These are phyloP conservation scores for Rhizopus arrhizus DNA, from an alignment of 371 early-diverging fungal species.

Conservation along the genomic window DNA sequence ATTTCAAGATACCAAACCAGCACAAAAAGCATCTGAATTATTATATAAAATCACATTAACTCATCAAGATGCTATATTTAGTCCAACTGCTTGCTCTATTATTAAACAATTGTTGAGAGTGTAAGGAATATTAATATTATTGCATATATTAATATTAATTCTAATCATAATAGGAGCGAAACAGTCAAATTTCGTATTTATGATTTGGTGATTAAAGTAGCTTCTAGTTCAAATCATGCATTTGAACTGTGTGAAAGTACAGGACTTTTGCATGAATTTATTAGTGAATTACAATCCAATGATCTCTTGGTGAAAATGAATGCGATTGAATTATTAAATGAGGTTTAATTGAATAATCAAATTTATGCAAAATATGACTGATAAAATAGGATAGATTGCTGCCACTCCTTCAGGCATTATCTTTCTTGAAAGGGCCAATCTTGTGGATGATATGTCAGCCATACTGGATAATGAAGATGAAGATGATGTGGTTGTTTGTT, in stretches of 20 bases:
- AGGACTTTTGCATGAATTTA: conserved; percentile 35
- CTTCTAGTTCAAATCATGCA: conserved; percentile 42
- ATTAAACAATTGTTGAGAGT: conserved; percentile 28
- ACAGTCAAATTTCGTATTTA: conserved; percentile 54
- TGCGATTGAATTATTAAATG: conserved; percentile 51
- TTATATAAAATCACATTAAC: conserved; percentile 30
- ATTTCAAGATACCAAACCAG: conserved; percentile 47
- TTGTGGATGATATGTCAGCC: conserved; percentile 33
- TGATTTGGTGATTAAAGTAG: conserved; percentile 47
- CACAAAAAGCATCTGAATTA: conserved; percentile 44
- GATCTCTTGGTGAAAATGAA: conserved; percentile 53
- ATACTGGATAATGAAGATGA: conserved; percentile 33
- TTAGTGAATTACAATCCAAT: conserved; percentile 38
- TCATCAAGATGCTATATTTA: conserved; percentile 22
- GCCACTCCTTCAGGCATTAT: conserved; percentile 29
- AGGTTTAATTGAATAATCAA: conserved; percentile 30
- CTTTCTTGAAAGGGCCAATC: conserved; percentile 40
- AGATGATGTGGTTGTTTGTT: conserved; percentile 30
- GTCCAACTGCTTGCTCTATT: conserved; percentile 21
- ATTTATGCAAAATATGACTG: background rate
- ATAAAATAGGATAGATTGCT: conserved; percentile 29
- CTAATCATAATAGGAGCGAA: conserved; percentile 31
- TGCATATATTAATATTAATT: background rate
- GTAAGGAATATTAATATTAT: conserved; percentile 14
- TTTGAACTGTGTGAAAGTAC: conserved; percentile 40